Conservation (phyloP, 2,329 filamentous ascomycete genomes). For the Aspergillus phoenicis region DNA sequence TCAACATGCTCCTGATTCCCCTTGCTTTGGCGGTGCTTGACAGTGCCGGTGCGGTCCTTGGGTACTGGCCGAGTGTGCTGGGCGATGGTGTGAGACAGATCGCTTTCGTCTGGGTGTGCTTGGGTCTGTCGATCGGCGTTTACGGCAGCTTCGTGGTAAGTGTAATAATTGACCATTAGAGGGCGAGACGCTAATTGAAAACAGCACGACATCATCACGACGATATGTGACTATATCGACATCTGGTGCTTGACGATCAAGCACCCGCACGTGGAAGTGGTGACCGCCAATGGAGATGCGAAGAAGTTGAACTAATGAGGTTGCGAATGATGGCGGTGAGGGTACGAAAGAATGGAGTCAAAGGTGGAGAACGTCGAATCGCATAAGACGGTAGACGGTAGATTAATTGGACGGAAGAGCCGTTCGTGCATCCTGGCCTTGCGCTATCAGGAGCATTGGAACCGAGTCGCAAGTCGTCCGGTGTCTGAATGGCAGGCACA, state of each 20-base stretch:
- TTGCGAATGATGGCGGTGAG: background rate
- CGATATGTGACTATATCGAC: conserved; percentile 96
- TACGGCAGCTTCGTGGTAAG: conserved; percentile 89
- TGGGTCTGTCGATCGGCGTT: conserved; percentile 83
- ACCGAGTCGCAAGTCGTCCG: background rate
- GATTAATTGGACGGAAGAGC: background rate
- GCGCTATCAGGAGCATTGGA: background rate
- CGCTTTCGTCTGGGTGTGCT: conserved; percentile 83
- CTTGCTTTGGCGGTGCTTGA: conserved; percentile 79
- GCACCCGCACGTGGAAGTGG: conserved; percentile 61
- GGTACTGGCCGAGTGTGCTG: conserved; percentile 71
- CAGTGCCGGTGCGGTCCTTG: conserved; percentile 70
- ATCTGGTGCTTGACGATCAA: conserved; percentile 99
- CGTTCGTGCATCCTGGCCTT: background rate
- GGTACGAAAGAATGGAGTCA: background rate
- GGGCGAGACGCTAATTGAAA: conserved; percentile 3
- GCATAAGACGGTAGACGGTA: background rate
- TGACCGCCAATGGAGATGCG: conserved; percentile 26
- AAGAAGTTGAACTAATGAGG: conserved; percentile 32
- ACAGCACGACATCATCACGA: conserved; percentile 85
- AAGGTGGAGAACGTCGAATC: background rate
- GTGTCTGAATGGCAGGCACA: conserved; percentile 5
- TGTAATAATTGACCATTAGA: conserved; percentile 2
- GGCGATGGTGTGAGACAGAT: conserved; percentile 83
- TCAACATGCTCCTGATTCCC: conserved; percentile 80